These are phyloP conservation scores for Tulasnella calospora DNA, from an alignment of 768 basidiomycete species.

Conservation along the genomic window DNA sequence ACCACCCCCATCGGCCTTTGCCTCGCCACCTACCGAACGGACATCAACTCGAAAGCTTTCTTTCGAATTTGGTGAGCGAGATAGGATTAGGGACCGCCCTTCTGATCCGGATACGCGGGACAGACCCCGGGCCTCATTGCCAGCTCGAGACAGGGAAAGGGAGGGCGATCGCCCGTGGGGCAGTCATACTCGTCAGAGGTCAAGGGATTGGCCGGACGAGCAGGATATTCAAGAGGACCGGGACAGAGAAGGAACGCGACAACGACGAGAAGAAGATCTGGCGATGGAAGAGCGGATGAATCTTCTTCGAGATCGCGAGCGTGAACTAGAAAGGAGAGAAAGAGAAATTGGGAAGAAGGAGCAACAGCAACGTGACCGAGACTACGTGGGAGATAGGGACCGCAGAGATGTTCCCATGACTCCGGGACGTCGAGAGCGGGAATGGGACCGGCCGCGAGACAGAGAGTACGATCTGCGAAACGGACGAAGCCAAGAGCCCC, in stretches of 20 bases:
- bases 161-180: background rate
- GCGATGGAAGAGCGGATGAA: slow-evolving; percentile 14
- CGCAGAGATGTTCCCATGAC: background rate
- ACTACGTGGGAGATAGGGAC: slow-evolving; percentile 5
- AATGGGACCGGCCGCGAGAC: background rate
- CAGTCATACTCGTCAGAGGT: slow-evolving; percentile 4
- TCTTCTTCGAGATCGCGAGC: slow-evolving; percentile 15
- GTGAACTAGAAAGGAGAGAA: slow-evolving; percentile 16
- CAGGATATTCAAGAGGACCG: slow-evolving; percentile 17
- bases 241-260: slow-evolving; percentile 22
- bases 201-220: slow-evolving; percentile 22
- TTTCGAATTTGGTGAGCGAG: slow-evolving; percentile 8
- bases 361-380: background rate
- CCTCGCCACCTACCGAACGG: background rate
- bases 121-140: background rate
- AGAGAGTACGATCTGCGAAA: background rate
- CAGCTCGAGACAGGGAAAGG: background rate
- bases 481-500: background rate
- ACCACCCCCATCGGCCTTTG: background rate
- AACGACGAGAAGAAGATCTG: slow-evolving; percentile 20
- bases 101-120: background rate
- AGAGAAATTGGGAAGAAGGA: slow-evolving; percentile 12
- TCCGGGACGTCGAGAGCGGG: background rate
- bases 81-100: background rate
- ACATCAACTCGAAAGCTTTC: background rate